These are phyloP conservation scores for Xerocomus brunneocitrinus DNA, from an alignment of 768 basidiomycete species.

Conservation along the genomic window DNA sequence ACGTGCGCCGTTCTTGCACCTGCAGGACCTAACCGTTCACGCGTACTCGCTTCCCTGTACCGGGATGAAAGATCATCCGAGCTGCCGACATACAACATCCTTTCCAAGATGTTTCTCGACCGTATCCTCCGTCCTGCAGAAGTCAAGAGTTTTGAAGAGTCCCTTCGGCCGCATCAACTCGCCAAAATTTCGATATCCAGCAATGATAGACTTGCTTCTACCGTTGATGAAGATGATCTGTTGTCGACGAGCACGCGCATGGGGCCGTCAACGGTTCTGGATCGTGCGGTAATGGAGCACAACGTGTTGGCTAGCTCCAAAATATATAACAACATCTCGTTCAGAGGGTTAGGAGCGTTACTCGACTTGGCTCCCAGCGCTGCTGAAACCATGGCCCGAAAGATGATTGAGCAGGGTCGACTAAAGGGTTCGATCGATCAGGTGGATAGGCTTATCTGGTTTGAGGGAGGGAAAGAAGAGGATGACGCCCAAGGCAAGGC, in stretches of 20 bases:
- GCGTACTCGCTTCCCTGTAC: slow-evolving; percentile 87
- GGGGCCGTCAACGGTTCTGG: slow-evolving; percentile 92
- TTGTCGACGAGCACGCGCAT: slow-evolving; percentile 66
- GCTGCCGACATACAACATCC: slow-evolving; percentile 80
- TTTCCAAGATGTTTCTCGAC: slow-evolving; percentile 98
- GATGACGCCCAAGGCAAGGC: slow-evolving; percentile 93
- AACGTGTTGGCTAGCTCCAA: slow-evolving; percentile 95
- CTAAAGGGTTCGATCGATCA: slow-evolving; percentile 93
- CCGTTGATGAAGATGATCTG: slow-evolving; percentile 52
- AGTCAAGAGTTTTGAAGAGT: slow-evolving; percentile 83
- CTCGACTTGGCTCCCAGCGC: slow-evolving; percentile 87
- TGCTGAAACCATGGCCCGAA: slow-evolving; percentile 95
- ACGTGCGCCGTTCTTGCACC: slow-evolving; percentile 96
- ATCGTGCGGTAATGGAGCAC: slow-evolving; percentile 98
- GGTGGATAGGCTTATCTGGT: slow-evolving; percentile 91
- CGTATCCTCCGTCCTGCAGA: slow-evolving; percentile 90
- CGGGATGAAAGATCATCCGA: slow-evolving; percentile 86
- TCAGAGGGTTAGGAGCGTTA: slow-evolving; percentile 85
- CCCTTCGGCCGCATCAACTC: slow-evolving; percentile 87
- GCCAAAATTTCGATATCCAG: slow-evolving; percentile 85
- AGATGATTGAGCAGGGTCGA: slow-evolving; percentile 98
- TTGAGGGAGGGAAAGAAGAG: slow-evolving; percentile 82
- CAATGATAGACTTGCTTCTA: slow-evolving; percentile 73
- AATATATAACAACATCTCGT: slow-evolving; percentile 97
- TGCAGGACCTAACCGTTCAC: slow-evolving; percentile 93